phyloP scores from a whole-genome alignment of 495 filamentous ascomycete species.

The Penicillium mononematosum region DNA sequence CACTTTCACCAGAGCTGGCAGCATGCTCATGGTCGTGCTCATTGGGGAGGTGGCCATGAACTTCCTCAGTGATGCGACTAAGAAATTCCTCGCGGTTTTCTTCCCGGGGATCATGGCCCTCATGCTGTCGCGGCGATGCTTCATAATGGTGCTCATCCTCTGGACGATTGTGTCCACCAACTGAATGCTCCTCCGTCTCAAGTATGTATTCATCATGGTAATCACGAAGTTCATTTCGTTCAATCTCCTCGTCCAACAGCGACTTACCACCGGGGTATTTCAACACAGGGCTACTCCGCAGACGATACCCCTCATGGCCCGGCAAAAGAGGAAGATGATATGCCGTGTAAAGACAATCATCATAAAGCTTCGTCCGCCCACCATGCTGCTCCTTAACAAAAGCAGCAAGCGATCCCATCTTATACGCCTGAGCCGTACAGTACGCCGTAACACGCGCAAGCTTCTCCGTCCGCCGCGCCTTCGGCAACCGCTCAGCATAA shows the following conservation, averaged over 20 bases:
- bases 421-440: constrained; percentile 91
- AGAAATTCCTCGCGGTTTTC: constrained; percentile 20
- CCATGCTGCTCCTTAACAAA: constrained; percentile 88
- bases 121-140: constrained; percentile 16
- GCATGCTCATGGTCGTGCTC: constrained; percentile 24
- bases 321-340: constrained; percentile 90
- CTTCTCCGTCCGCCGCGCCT: constrained; percentile 81
- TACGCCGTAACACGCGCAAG: constrained; percentile 90
- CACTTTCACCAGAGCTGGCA: constrained; percentile 6
- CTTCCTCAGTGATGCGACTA: constrained; percentile 23
- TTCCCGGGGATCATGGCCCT: constrained; percentile 15
- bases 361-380: constrained; percentile 97
- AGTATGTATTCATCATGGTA: constrained; percentile 86
- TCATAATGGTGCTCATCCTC: constrained; percentile 39
- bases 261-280: constrained; percentile 93
- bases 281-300: constrained; percentile 84
- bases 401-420: constrained; percentile 76
- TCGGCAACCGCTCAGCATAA: constrained; percentile 92
- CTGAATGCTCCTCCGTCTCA: constrained; percentile 48
- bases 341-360: constrained; percentile 94
- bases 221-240: constrained; percentile 84
- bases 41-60: constrained; percentile 18
- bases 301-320: constrained; percentile 78
- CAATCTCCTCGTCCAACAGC: constrained; percentile 92
- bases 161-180: constrained; percentile 29